Percentiles rank a stretch among this genome's conserved stretches.
phyloP scores from a whole-genome alignment of 192 early-diverging fungal genomes.

The Coemansia sp. region DNA sequence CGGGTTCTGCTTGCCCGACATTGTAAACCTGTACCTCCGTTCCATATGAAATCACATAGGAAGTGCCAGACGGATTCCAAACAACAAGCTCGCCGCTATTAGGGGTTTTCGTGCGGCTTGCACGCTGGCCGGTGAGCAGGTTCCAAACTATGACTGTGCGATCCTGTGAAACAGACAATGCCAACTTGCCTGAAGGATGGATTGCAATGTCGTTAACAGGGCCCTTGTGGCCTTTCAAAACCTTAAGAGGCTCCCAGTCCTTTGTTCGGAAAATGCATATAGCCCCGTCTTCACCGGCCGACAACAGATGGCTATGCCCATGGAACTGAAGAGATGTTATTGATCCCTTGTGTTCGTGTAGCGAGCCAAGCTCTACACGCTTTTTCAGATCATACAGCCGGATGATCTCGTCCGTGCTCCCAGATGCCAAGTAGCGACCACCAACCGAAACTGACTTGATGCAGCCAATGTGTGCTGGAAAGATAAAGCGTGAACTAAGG shows the following conservation, averaged over 20 bases:
- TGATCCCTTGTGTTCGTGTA: constrained; percentile 90
- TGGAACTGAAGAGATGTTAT: constrained; percentile 86
- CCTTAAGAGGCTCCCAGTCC: constrained; percentile 96
- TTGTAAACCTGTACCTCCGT: constrained; percentile 48
- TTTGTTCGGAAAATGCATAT: constrained; percentile 89
- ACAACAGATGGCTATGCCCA: constrained; percentile 80
- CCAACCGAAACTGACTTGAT: constrained; percentile 85
- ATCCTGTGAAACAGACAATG: constrained; percentile 78
- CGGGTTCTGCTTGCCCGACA: constrained; percentile 40
- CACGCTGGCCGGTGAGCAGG: constrained; percentile 70
- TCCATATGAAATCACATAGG: constrained; percentile 44
- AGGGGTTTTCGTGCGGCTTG: constrained; percentile 53
- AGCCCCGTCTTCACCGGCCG: constrained; percentile 84
- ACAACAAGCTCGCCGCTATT: constrained; percentile 38
- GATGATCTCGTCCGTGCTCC: constrained; percentile 94
- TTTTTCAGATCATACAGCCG: constrained; percentile 87
- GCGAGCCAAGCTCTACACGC: constrained; percentile 85
- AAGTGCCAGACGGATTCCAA: constrained; percentile 33
- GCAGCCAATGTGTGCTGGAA: constrained; percentile 91
- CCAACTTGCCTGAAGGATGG: constrained; percentile 95
- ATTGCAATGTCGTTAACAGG: constrained; percentile 77
- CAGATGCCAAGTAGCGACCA: constrained; percentile 84
- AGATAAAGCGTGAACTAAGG: constrained; percentile 80
- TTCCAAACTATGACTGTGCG: constrained; percentile 75
- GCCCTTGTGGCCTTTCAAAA: constrained; percentile 75